phyloP scores from a whole-genome alignment of 345 rosid species.

The Salix purpurea region DNA sequence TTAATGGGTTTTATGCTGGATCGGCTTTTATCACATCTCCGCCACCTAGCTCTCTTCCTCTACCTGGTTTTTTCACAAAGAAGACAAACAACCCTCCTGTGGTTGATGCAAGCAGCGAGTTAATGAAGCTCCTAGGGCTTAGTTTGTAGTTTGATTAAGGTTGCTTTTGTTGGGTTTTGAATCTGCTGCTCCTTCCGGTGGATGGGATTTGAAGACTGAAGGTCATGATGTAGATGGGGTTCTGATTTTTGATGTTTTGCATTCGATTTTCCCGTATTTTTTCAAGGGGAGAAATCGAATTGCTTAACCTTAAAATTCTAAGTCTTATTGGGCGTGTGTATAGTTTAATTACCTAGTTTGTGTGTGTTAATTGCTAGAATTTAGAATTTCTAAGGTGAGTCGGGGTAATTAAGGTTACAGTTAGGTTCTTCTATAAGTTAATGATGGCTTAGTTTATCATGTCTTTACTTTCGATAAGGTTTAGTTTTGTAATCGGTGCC shows the following conservation, averaged over 20 bases:
- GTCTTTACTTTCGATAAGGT: background rate
- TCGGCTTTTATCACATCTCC: slow-evolving; percentile 70
- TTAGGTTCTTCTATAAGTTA: background rate
- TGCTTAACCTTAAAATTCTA: slow-evolving; percentile 27
- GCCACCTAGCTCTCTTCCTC: slow-evolving; percentile 86
- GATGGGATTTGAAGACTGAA: background rate
- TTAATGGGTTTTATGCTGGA: slow-evolving; percentile 59
- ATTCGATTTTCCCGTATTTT: slow-evolving; percentile 63
- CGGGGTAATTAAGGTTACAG: background rate
- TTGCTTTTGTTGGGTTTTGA: background rate
- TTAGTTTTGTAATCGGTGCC: background rate
- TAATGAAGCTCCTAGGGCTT: slow-evolving; percentile 53
- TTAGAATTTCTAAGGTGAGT: background rate
- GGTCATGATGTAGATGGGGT: background rate
- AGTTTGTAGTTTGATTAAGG: slow-evolving; percentile 16
- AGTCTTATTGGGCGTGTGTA: background rate
- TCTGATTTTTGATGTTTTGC: slow-evolving; percentile 20
- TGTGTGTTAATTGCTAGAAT: background rate
- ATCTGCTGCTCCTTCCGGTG: background rate
- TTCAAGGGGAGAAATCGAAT: slow-evolving; percentile 63
- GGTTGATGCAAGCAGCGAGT: slow-evolving; percentile 27
- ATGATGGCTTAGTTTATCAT: background rate
- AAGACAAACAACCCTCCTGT: slow-evolving; percentile 14
- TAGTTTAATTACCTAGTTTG: background rate
- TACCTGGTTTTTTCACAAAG: slow-evolving; percentile 65